Base-by-base conservation (phyloP, 768 basidiomycete species). In the Clitopilus passeckerianus region DNA sequence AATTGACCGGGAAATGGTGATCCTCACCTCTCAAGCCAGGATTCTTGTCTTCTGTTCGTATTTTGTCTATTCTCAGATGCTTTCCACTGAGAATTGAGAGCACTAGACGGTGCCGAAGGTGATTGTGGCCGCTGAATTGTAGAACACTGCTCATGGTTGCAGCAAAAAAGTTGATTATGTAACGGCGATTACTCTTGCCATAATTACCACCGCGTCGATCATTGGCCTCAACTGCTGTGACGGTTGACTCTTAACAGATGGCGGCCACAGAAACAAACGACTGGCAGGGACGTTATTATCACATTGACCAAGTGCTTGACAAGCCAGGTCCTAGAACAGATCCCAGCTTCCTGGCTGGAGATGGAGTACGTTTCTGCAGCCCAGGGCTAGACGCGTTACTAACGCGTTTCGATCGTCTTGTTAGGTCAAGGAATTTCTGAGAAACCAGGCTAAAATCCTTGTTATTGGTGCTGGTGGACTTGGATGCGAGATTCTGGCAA, bases 391-490 rank as follows among this genome's bases (percentile, higher is more conserved):
- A 50, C 46, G 46, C 46, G 46, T 50, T 50, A 56, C 56, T 60
- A 37, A 64, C 34, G 54, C 23, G 16, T 18, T 54, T 53, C 54
- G 30, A 50, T 18, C 27, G 41, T 35, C 52, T 16, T 43, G 54
- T 10, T 63, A 97, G 95, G 90, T 94, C 54, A 98, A 96, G 68
- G 78, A 82, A 57, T 96, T 98, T 68, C 79, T 99, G 16, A 76
- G 94, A 56, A 81, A 85, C 52, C 76, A 89, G 62, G 89, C 90
- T 71, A 98, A 97, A 79, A 90, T 98, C 65, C 84, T 98, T 44
- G 96, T 98, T 63, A 98, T 99, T 67, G 97, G 97, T 33, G 97
- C 97, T 27, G 97, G 97, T 34, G 97, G 97, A 58, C 78, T 99
- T 43, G 97, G 97, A 10, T 99, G 91, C 74, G 97, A 99, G 79